These are phyloP conservation scores for Nitzschia putrida DNA, from an alignment of 108 stramenopile genomes.

Conservation along the genomic window DNA sequence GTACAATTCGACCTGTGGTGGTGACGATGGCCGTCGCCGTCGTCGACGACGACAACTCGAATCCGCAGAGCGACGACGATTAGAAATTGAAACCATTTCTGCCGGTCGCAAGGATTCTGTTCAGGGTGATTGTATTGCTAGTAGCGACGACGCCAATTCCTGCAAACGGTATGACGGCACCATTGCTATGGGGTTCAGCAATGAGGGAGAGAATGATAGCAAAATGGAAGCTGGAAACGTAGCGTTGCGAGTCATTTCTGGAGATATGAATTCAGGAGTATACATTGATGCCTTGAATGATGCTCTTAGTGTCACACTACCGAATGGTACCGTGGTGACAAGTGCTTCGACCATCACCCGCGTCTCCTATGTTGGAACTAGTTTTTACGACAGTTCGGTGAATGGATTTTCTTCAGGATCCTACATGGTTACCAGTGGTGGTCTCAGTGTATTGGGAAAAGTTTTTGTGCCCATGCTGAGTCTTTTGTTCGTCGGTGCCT, in stretches of 20 bases:
- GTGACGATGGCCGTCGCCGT: no score
- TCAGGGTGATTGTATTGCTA: constrained; percentile 6
- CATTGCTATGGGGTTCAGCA: constrained; percentile 13
- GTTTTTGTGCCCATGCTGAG: constrained; percentile 1
- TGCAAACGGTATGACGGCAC: constrained; percentile 19
- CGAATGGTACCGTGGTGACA: neutral
- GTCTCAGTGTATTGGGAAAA: constrained; percentile 6
- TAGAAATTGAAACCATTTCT: constrained; percentile 16
- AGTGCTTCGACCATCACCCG: constrained; percentile 1
- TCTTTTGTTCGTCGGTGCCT: constrained; percentile 1
- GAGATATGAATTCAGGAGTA: neutral
- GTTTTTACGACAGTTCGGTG: neutral
- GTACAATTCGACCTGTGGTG: neutral
- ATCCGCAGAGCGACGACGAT: neutral
- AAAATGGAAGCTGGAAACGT: constrained; percentile 7
- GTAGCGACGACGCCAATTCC: neutral
- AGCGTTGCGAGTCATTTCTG: constrained; percentile 7
- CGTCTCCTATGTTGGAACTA: constrained; percentile 13
- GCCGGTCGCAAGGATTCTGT: constrained; percentile 6
- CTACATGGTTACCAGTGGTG: neutral
- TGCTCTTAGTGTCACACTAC: neutral
- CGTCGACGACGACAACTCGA: neutral
- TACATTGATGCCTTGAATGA: constrained; percentile 12
- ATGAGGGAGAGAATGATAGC: constrained; percentile 5
- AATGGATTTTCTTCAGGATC: neutral